Evolutionary conservation across 805 yeast species (phyloP).

Genomic region (Ogataea paraovalis): DNA sequence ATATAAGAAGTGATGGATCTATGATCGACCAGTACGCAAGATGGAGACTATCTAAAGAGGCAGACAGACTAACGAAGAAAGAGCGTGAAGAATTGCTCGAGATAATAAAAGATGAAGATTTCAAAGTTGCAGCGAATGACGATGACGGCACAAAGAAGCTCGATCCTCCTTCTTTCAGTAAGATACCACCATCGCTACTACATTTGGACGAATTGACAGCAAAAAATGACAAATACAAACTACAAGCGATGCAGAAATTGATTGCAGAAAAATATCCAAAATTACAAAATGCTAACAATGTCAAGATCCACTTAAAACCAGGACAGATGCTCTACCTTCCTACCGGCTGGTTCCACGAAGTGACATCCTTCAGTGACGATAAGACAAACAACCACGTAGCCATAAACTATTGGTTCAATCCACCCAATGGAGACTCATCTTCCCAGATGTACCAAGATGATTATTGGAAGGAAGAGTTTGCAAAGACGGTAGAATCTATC

Average conservation of each 20-base stretch:
- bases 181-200: conserved; percentile 56
- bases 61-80: conserved; percentile 21
- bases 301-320: conserved; percentile 47
- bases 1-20: conserved; percentile 60
- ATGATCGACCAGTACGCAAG: conserved; percentile 44
- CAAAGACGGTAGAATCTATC: conserved; percentile 35
- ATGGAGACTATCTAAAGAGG: conserved; percentile 31
- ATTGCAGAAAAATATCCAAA: conserved; percentile 47
- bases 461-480: conserved; percentile 53
- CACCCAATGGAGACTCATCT: conserved; percentile 43
- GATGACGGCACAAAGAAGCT: conserved; percentile 16
- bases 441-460: conserved; percentile 40
- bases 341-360: conserved; percentile 83
- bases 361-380: conserved; percentile 51
- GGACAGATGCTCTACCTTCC: conserved; percentile 72
- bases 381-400: conserved; percentile 48
- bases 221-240: conserved; percentile 22
- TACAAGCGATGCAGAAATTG: conserved; percentile 25
- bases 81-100: conserved; percentile 23
- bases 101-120: conserved; percentile 29
- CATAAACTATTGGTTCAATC: conserved; percentile 70
- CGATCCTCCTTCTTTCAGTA: conserved; percentile 70
- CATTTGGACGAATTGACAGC: conserved; percentile 60
- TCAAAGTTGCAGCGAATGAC: conserved; percentile 11
- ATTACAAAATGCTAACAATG: conserved; percentile 37